phyloP scores from a whole-genome alignment of 192 early-diverging fungal species.

The Globomyces pollinis-pini region DNA sequence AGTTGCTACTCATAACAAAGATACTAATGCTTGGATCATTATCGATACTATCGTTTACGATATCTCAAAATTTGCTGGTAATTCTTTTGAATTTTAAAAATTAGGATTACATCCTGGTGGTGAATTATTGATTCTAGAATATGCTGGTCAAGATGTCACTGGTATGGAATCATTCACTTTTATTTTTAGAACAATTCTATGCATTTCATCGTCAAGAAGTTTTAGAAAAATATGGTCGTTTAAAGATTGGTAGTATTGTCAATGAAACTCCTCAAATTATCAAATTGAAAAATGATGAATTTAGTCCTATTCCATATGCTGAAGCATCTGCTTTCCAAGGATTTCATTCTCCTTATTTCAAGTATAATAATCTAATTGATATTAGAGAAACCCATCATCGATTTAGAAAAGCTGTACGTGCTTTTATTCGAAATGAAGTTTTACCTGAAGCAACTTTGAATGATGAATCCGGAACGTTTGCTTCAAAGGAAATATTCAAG shows the following conservation, averaged over 20 bases:
- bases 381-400: conserved; percentile 29
- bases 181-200: too few relatives aligned
- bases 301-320: conserved; percentile 23
- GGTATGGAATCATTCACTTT: too few relatives aligned
- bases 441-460: conserved; percentile 11
- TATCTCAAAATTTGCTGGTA: conserved; percentile 28
- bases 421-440: conserved; percentile 26
- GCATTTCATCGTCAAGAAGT: conserved; percentile 35
- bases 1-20: conserved; percentile 39
- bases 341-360: conserved; percentile 36
- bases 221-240: conserved; percentile 16
- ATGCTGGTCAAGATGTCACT: conserved; percentile 36
- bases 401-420: conserved; percentile 35
- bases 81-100: not conserved
- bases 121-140: conserved; percentile 25
- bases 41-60: conserved; percentile 26
- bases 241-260: conserved; percentile 20
- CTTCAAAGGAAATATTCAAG: conserved; percentile 22
- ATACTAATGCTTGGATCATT: conserved; percentile 26
- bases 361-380: too few relatives aligned
- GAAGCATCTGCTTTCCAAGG: conserved; percentile 28
- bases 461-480: conserved; percentile 24
- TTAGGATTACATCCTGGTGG: conserved; percentile 36
- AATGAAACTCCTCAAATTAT: conserved; percentile 31
- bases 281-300: conserved; percentile 12